Evolutionary conservation across 2,329 filamentous ascomycete species (phyloP).

Genomic region (Fonsecaea erecta): DNA sequence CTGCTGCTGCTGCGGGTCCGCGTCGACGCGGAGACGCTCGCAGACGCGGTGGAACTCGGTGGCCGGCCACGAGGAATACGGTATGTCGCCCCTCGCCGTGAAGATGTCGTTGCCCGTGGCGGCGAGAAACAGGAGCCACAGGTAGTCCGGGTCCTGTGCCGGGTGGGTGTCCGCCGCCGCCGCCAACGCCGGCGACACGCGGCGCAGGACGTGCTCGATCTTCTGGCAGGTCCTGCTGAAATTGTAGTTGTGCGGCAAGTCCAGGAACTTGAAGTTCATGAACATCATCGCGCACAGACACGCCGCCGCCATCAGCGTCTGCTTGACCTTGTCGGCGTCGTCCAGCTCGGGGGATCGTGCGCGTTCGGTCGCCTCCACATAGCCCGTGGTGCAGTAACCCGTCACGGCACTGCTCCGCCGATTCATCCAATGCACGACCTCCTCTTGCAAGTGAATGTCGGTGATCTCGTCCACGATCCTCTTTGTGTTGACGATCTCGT

Average conservation of each 20-base stretch:
- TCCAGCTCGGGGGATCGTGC: not conserved
- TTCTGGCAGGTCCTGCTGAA: constrained; percentile 22
- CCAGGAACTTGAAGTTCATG: constrained; percentile 23
- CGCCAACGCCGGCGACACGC: not conserved
- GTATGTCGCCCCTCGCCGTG: constrained; percentile 21
- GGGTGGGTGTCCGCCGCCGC: not conserved
- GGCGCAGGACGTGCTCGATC: constrained; percentile 17
- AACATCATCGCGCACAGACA: constrained; percentile 22
- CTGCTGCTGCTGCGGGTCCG: too few relatives aligned
- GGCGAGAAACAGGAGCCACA: constrained; percentile 22
- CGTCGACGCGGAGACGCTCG: not conserved
- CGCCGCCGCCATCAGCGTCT: constrained; percentile 9
- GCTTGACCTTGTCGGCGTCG: not conserved
- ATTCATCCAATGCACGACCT: constrained; percentile 23
- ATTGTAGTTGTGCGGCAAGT: constrained; percentile 25
- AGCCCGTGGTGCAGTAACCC: constrained; percentile 13
- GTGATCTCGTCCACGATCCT: constrained; percentile 15
- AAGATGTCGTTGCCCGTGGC: constrained; percentile 25
- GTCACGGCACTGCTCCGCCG: constrained; percentile 19
- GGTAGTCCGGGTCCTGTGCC: constrained; percentile 1
- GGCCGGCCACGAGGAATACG: constrained; percentile 22
- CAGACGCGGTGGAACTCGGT: constrained; percentile 11
- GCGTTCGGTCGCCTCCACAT: constrained; percentile 15
- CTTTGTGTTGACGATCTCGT: constrained; percentile 24
- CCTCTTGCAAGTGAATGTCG: constrained; percentile 10